These are phyloP conservation scores for Fusarium mangiferae DNA, from an alignment of 2,329 filamentous ascomycete genomes.

Conservation along the genomic window DNA sequence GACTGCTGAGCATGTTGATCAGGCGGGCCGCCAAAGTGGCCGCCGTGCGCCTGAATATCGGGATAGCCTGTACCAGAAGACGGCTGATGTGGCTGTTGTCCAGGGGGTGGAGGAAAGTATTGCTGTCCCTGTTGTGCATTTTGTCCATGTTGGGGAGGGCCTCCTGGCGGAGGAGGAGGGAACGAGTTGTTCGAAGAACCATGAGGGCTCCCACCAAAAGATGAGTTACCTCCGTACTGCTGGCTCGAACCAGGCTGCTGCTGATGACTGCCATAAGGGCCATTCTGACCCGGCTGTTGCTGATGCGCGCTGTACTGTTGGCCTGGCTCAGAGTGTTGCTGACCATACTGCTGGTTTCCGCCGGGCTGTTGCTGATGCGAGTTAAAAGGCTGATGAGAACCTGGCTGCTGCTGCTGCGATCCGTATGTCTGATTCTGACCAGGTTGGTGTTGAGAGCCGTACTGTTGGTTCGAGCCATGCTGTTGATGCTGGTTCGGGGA, in stretches of 20 bases:
- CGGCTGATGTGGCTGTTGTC: conserved; percentile 37
- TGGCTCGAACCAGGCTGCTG: conserved; percentile 35
- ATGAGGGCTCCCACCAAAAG: conserved; percentile 37
- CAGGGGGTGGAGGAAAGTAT: conserved; percentile 37
- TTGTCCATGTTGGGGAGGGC: conserved; percentile 33
- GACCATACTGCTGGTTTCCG: conserved; percentile 32
- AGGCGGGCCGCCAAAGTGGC: conserved; percentile 35
- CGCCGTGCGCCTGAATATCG: conserved; percentile 31
- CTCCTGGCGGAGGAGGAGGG: conserved; percentile 39
- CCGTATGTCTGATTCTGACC: conserved; percentile 10
- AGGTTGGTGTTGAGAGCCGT: conserved; percentile 21
- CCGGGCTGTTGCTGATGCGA: conserved; percentile 40
- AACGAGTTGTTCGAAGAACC: conserved; percentile 42
- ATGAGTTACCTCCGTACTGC: conserved; percentile 29
- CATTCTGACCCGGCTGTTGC: conserved; percentile 30
- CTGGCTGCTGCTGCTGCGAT: conserved; percentile 39
- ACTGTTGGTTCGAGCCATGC: conserved; percentile 19
- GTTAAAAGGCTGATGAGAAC: conserved; percentile 16
- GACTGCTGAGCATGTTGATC: conserved; percentile 40
- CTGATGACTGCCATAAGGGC: conserved; percentile 22
- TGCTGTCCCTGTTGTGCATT: conserved; percentile 31
- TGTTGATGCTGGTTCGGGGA: conserved; percentile 45
- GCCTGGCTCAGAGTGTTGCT: conserved; percentile 29
- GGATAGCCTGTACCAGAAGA: conserved; percentile 37
- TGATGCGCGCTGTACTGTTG: conserved; percentile 33